Evolutionary conservation across 345 rosid species (phyloP), one percentile per base, ranked within the genome.

Genomic region (Linum trigynum): DNA sequence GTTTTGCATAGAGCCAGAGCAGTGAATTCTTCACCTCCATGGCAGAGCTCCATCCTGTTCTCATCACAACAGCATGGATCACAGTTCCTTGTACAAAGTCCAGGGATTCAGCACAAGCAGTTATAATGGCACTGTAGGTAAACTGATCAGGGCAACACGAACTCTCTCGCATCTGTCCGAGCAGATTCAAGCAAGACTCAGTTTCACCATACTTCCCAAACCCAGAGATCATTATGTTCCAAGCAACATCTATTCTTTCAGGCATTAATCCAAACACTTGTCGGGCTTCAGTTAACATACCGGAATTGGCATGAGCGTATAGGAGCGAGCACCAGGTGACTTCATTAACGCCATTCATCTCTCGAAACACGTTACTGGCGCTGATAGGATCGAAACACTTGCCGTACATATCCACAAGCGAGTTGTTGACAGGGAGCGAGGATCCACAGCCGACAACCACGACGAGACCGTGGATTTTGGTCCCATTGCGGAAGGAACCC

Each of bases 291-390:
- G 63, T 64, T 61, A 82, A 78, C 70, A 65, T 72, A 60, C 79
- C 75, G 65, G 75, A 69, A 64, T 77, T 88, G 15, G 81, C 65
- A 59, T 83, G 75, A 0, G 91, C 88, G 76, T 77, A 86, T 77
- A 88, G 72, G 78, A 88, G 84, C 8, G 96, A 91, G 64, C 97
- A 88, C 96, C 96, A 85, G 9, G 91, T 75, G 45, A 91, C 86
- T 75, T 88, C 91, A 81, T 91, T 91, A 68, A 67, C 65, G 65
- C 43, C 39, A 39, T 38, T 62, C 86, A 76, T 80, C 48, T 77
- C 84, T 65, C 74, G 50, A 75, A 91, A 91, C 69, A 86, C 86
- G 74, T 67, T 75, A 58, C 59, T 57, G 39, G 96, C 97, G 67
- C 80, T 38, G 8, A 35, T 15, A 17, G 86, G 80, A 41, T 71